Conservation (phyloP, 495 filamentous ascomycete genomes). For the Cercophora sp. region DNA sequence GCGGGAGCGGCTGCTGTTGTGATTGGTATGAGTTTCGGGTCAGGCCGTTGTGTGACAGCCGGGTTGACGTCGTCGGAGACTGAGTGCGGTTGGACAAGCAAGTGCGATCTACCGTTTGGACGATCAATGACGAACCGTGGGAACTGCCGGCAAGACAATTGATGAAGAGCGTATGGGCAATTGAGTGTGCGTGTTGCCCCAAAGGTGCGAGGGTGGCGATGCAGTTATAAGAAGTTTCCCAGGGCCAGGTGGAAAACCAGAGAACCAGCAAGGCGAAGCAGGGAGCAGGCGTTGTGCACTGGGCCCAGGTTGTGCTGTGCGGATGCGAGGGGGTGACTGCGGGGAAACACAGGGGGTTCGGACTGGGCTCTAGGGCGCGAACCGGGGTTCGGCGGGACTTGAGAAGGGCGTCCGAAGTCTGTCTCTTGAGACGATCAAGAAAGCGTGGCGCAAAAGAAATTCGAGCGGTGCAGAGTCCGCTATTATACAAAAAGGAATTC, state of each 20-base stretch:
- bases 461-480: background rate
- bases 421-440: too few relatives aligned
- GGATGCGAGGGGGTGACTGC: background rate
- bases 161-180: background rate
- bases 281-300: background rate
- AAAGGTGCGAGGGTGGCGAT: background rate
- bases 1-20: constrained; percentile 5
- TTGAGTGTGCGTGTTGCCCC: background rate
- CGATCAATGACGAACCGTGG: constrained; percentile 3
- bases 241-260: too few relatives aligned
- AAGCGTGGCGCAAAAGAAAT: background rate
- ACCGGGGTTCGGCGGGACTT: too few relatives aligned
- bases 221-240: too few relatives aligned
- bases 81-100: constrained; percentile 3
- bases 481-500: background rate
- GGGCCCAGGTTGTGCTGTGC: background rate
- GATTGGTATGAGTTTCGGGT: constrained; percentile 12
- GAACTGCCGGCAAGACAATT: background rate
- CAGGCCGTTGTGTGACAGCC: constrained; percentile 13
- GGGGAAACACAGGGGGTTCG: background rate
- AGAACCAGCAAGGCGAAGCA: background rate
- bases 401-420: too few relatives aligned
- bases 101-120: constrained; percentile 2
- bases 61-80: constrained; percentile 10
- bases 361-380: too few relatives aligned